Percentiles rank a stretch among this genome's conserved stretches.
Evolutionary conservation across 2,329 filamentous ascomycete genomes (phyloP).

Genomic region (Sporothrix globosa): DNA sequence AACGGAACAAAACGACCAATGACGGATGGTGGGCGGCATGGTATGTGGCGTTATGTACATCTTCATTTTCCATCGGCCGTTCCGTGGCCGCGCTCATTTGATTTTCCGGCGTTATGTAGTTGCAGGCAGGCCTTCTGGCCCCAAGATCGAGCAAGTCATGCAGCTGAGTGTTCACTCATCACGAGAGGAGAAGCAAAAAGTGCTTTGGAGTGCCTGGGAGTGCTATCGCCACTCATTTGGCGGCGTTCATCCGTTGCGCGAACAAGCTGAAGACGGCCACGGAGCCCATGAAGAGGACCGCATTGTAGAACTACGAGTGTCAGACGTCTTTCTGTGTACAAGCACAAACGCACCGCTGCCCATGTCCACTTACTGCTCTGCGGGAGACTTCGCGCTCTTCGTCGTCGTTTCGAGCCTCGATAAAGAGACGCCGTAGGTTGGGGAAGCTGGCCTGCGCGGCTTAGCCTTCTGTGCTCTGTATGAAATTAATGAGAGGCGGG

Average conservation of each 20-base stretch:
- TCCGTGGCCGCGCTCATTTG: background rate
- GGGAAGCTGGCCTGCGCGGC: slow-evolving; percentile 74
- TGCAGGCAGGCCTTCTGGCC: background rate
- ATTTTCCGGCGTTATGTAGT: slow-evolving; percentile 1
- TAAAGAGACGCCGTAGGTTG: slow-evolving; percentile 93
- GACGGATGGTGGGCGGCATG: background rate
- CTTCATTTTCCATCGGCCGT: background rate
- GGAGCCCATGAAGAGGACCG: slow-evolving; percentile 94
- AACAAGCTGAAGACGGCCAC: slow-evolving; percentile 92
- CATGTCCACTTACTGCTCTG: slow-evolving; percentile 62
- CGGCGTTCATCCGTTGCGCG: slow-evolving; percentile 78
- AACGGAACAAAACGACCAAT: background rate
- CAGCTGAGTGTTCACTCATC: background rate
- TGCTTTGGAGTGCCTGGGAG: no score
- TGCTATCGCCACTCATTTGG: slow-evolving; percentile 38
- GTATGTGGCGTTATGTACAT: background rate
- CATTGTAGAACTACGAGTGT: slow-evolving; percentile 84
- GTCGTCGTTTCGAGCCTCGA: slow-evolving; percentile 87
- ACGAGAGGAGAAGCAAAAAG: background rate
- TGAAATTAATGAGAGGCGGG: background rate
- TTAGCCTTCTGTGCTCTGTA: slow-evolving; percentile 26
- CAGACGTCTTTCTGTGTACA: slow-evolving; percentile 18
- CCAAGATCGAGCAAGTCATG: background rate
- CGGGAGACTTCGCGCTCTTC: slow-evolving; percentile 95
- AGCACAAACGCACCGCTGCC: slow-evolving; percentile 46